Base-by-base conservation (phyloP, 345 rosid genomes). In the Moringa oleifera region DNA sequence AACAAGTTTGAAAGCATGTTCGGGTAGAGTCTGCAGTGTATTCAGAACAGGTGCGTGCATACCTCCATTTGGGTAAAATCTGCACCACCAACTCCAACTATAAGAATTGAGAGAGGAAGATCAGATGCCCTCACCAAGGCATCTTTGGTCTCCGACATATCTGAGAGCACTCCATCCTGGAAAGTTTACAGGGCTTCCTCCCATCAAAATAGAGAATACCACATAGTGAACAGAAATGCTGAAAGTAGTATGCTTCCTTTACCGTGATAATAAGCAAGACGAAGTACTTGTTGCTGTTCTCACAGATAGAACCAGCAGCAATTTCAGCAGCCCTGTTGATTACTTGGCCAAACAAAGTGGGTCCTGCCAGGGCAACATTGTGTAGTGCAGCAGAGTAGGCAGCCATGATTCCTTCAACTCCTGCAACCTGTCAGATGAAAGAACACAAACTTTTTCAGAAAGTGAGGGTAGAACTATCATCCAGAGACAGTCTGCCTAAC, bases 31-130 rank as follows among this genome's bases (percentile, higher is more conserved):
- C n/a, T n/a, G n/a, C n/a, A n/a, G n/a, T n/a, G n/a, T n/a, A n/a
- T n/a, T n/a, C n/a, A n/a, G 47, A 7, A 59, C 41, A 18, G 18
- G 66, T 33, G 11, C 11, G 11, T 33, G 11, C 56, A 66, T 72
- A 89, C 98, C 92, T 92, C 95, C 96, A 92, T 92, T 70, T 92
- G 89, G 31, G 55, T 81, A 62, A 89, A 92, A 66, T 92, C 93
- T 9, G 91, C 88, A 63, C 68, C 63, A 36, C 98, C 98, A 37
- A 89, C 95, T 50, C 98, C 98, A 0, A 92, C 85, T 20, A 89
- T 87, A 59, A 92, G 91, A 66, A 89, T 62, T 41, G 98, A 92
- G 49, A 92, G 62, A 7, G 98, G 98, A 68, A 92, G 96, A 79
- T 92, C 96, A 57, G 98, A 92, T 56, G 95, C 95, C 70, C 70